Evolutionary conservation across 371 early-diverging fungal species (phyloP).

Genomic region (Lichtheimia corymbifera): DNA sequence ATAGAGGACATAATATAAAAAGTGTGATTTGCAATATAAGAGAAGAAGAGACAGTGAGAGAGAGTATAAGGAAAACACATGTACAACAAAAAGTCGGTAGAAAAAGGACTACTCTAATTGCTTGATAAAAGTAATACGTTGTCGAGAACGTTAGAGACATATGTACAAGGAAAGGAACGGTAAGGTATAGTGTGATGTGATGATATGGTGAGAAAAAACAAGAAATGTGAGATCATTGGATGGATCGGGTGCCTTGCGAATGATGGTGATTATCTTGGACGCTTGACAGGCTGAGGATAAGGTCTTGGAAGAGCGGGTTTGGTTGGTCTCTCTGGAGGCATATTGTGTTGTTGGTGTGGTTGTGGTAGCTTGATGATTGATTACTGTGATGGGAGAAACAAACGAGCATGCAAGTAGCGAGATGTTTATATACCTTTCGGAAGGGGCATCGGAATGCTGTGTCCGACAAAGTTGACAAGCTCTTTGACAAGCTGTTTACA

Average conservation of each 20-base stretch:
- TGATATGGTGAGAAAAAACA: neutral
- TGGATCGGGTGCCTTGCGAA: neutral
- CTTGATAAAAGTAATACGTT: too few species aligned
- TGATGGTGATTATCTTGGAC: conserved; percentile 16
- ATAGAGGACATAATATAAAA: too few species aligned
- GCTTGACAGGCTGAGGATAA: conserved; percentile 27
- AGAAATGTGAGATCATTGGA: neutral
- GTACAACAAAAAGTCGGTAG: too few species aligned
- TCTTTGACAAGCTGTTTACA: conserved; percentile 5
- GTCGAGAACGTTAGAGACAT: too few species aligned
- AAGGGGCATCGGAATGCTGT: conserved; percentile 1
- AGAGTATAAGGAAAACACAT: too few species aligned
- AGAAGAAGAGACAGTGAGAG: too few species aligned
- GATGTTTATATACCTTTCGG: conserved; percentile 6
- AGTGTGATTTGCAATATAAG: too few species aligned
- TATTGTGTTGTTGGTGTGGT: neutral
- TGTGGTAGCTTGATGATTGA: neutral
- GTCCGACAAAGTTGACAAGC: conserved; percentile 8
- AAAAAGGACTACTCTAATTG: too few species aligned
- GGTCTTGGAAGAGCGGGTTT: conserved; percentile 31
- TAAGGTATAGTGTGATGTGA: neutral
- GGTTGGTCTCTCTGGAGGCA: conserved; percentile 37
- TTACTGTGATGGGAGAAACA: neutral
- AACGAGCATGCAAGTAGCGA: neutral
- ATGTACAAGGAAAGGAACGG: conserved; percentile 3